These are phyloP conservation scores for Exophiala xenobiotica DNA, from an alignment of 2,329 filamentous ascomycete species.

Conservation along the genomic window DNA sequence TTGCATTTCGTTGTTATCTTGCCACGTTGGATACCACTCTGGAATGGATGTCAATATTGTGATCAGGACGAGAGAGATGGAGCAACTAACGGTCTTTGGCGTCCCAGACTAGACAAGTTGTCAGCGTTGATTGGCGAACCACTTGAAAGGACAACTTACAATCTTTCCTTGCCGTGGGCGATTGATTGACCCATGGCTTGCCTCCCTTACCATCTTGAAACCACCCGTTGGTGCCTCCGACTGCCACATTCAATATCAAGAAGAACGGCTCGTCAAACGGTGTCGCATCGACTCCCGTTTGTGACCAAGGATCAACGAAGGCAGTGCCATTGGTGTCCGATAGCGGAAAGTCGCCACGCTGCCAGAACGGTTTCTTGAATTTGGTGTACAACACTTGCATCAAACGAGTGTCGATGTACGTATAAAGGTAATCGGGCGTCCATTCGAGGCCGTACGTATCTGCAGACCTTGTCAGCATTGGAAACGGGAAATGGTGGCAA, in stretches of 20 bases:
- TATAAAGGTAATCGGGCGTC: conserved; percentile 85
- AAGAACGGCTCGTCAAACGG: conserved; percentile 77
- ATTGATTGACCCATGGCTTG: conserved; percentile 78
- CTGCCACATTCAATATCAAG: conserved; percentile 71
- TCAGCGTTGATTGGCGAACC: background rate
- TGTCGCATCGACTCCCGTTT: conserved; percentile 60
- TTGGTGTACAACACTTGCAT: conserved; percentile 78
- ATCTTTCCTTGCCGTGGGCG: conserved; percentile 65
- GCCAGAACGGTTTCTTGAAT: conserved; percentile 67
- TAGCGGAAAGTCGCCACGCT: conserved; percentile 66
- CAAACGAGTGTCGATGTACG: conserved; percentile 77
- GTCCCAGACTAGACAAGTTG: conserved; percentile 65
- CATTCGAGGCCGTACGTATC: conserved; percentile 80
- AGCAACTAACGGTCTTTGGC: background rate
- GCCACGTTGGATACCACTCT: conserved; percentile 69
- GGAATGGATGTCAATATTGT: background rate
- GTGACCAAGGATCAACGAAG: conserved; percentile 62
- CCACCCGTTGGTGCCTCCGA: conserved; percentile 79
- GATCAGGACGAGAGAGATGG: background rate
- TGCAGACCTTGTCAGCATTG: background rate
- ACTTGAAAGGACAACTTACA: conserved; percentile 36
- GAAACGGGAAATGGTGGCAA: no score
- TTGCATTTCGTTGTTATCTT: conserved; percentile 60
- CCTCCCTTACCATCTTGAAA: conserved; percentile 69
- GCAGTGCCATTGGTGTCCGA: conserved; percentile 65